Evolutionary conservation across 2,329 filamentous ascomycete species (phyloP).

Genomic region (Cylindrodendrum hubeiense): DNA sequence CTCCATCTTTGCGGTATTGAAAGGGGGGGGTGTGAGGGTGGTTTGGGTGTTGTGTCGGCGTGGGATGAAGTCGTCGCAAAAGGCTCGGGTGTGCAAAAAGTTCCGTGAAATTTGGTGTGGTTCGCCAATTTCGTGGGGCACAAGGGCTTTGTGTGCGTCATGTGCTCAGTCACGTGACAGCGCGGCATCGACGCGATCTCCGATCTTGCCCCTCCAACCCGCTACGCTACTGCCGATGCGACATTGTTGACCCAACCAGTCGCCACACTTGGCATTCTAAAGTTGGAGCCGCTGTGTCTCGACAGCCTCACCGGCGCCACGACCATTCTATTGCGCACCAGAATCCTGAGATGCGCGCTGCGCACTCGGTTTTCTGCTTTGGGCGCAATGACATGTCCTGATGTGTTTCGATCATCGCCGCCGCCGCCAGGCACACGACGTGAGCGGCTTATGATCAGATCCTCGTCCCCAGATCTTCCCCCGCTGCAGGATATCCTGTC

Average conservation of each 20-base stretch:
- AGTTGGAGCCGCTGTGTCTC: conserved; percentile 1
- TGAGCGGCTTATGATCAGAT: conserved; percentile 49
- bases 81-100: conserved; percentile 46
- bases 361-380: conserved; percentile 52
- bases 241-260: conserved; percentile 16
- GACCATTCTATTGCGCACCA: conserved; percentile 47
- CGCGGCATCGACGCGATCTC: conserved; percentile 48
- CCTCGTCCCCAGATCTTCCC: conserved; percentile 69
- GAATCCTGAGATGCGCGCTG: conserved; percentile 59
- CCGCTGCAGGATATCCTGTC: conserved; percentile 62
- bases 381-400: conserved; percentile 50
- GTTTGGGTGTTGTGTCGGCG: conserved; percentile 47
- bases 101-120: conserved; percentile 50
- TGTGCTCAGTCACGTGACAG: conserved; percentile 50
- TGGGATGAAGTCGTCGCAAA: conserved; percentile 47
- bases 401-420: conserved; percentile 48
- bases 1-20: conserved; percentile 82
- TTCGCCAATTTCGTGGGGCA: conserved; percentile 53
- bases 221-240: conserved; percentile 20
- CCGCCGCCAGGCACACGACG: conserved; percentile 48
- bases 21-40: conserved; percentile 44
- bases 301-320: conserved; percentile 20
- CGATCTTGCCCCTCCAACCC: conserved; percentile 2
- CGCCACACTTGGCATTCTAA: not conserved
- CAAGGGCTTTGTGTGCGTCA: conserved; percentile 53